phyloP scores from a whole-genome alignment of 2,329 filamentous ascomycete genomes.

The Claviceps paspali region DNA sequence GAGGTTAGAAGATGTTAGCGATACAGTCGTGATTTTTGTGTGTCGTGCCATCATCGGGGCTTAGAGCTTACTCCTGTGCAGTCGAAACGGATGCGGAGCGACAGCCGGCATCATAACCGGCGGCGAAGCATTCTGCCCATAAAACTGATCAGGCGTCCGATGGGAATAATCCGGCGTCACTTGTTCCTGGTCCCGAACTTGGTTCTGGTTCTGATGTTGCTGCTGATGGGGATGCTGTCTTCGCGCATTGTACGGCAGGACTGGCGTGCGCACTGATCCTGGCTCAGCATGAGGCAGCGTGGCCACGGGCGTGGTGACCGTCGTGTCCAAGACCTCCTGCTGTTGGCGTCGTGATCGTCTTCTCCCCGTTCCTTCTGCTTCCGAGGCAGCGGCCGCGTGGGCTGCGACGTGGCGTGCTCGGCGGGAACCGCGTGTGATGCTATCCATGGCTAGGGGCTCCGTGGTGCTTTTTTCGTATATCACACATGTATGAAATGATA shows the following conservation, averaged over 20 bases:
- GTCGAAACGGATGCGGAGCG: slow-evolving; percentile 21
- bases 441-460: slow-evolving; percentile 12
- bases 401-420: slow-evolving; percentile 16
- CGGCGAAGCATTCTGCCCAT: slow-evolving; percentile 8
- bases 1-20: too few species aligned
- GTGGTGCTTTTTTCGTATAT: too few species aligned
- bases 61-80: slow-evolving; percentile 24
- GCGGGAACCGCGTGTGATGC: slow-evolving; percentile 15
- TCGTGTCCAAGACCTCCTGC: neutral
- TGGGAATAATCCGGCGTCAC: slow-evolving; percentile 8
- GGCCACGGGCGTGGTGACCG: neutral
- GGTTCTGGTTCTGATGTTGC: slow-evolving; percentile 3
- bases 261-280: slow-evolving; percentile 1
- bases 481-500: too few species aligned
- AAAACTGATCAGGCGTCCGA: slow-evolving; percentile 7
- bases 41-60: too few species aligned
- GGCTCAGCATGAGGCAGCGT: neutral
- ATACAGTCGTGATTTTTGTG: too few species aligned
- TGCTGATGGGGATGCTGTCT: slow-evolving; percentile 5
- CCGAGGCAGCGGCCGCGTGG: slow-evolving; percentile 2
- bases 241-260: neutral
- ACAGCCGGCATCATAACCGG: slow-evolving; percentile 10
- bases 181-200: slow-evolving; percentile 5
- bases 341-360: slow-evolving; percentile 1
- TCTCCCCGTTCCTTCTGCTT: neutral